phyloP scores from a whole-genome alignment of 352 stramenopile species.

The Phytophthora europaea region DNA sequence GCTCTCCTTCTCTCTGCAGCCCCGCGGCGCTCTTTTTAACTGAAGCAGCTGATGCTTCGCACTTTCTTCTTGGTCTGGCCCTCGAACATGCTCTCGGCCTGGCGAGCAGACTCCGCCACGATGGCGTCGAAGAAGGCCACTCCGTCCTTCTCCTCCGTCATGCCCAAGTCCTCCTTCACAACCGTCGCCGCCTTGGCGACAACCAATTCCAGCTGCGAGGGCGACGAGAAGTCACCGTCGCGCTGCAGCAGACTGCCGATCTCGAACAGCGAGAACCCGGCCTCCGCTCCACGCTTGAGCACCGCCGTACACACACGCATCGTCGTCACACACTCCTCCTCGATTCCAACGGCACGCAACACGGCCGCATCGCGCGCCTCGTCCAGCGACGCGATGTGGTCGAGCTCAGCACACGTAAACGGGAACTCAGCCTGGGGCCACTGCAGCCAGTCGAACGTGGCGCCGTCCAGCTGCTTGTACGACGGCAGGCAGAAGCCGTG shows the following conservation, averaged over 20 bases:
- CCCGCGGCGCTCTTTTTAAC: conserved; percentile 40
- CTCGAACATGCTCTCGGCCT: conserved; percentile 59
- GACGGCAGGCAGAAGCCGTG: conserved; percentile 90
- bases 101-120: conserved; percentile 56
- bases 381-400: conserved; percentile 83
- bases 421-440: conserved; percentile 92
- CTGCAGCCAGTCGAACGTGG: conserved; percentile 90
- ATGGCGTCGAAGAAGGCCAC: conserved; percentile 62
- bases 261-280: conserved; percentile 88
- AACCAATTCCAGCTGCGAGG: conserved; percentile 82
- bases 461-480: conserved; percentile 82
- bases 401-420: conserved; percentile 79
- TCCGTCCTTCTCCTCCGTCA: conserved; percentile 50
- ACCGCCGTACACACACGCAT: conserved; percentile 85
- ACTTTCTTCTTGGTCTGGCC: conserved; percentile 87
- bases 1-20: conserved; percentile 3
- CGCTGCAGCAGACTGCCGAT: conserved; percentile 85
- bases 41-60: conserved; percentile 91
- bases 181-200: conserved; percentile 52
- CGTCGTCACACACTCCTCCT: conserved; percentile 85
- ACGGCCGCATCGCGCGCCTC: conserved; percentile 61
- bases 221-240: conserved; percentile 80
- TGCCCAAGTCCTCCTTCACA: conserved; percentile 41
- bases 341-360: conserved; percentile 75
- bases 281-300: conserved; percentile 79